Base-by-base conservation (phyloP, 2,329 filamentous ascomycete genomes). In the Coccinonectria pachysandricola region DNA sequence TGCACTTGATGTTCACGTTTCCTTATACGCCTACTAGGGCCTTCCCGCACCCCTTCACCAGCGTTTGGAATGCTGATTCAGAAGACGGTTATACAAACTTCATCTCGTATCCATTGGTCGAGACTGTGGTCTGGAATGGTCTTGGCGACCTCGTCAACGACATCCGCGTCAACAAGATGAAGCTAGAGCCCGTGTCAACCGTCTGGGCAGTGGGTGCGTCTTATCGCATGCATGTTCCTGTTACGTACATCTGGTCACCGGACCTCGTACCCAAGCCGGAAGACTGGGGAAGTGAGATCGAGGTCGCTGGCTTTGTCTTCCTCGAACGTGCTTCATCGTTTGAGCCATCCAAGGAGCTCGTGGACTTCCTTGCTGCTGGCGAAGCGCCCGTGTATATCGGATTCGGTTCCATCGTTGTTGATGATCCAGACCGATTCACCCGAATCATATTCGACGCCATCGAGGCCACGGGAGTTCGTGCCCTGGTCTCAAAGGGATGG, bases 121-220 rank as follows among this genome's bases (percentile, higher is more conserved):
- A 88, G 48, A 79, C 84, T 71, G 83, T 88, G 68, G 80, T 85
- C 2, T 94, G 85, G 85, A 85, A 94, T 52, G 86, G 86, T 0
- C 62, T 88, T 1, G 82, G 82, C 3, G 82, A 87, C 48, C 57
- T 88, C 15, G 70, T 88, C 37, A 88, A 88, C 44, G 62, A 71
- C 15, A 85, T 87, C 40, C 67, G 83, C 23, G 64, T 73, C 5
- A 71, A 75, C 28, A 82, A 74, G 0, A 57, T 88, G 1, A 70
- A 68, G 2, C 56, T 88, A 0, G 81, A 87, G 37, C 77, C 79
- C 0, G 73, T 88, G 2, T 81, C 75, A 18, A 82, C 75, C 0
- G 57, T 86, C 1, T 86, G 80, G 80, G 82, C 80, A 0, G 80
- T 80, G 0, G 79, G 79, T 0, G 69, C 79, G 20, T 65, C 80